Evolutionary conservation across 2,329 filamentous ascomycete species (phyloP).

Genomic region (Hymenoscyphus repandus): DNA sequence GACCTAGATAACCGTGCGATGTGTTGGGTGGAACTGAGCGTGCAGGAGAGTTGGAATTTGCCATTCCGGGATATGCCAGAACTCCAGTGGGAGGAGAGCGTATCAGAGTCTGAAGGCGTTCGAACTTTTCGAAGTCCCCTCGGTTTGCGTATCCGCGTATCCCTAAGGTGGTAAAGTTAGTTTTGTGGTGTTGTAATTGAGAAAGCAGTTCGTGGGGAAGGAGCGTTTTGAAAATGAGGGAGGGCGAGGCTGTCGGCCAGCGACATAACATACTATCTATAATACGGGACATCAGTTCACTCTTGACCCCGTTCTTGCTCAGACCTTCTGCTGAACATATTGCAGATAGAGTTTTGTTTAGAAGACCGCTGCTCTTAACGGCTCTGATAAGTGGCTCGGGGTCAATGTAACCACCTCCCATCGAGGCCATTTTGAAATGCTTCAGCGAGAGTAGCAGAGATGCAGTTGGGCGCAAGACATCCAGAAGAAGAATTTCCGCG

Average conservation of each 20-base stretch:
- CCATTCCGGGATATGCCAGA: conserved; percentile 8
- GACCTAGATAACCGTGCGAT: conserved; percentile 2
- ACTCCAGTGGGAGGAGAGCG: conserved; percentile 16
- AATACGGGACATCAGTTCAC: conserved; percentile 72
- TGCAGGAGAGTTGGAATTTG: conserved; percentile 16
- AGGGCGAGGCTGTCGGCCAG: not conserved
- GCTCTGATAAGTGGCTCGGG: conserved; percentile 25
- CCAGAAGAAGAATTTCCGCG: not conserved
- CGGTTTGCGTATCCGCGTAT: conserved; percentile 19
- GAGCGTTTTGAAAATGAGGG: not conserved
- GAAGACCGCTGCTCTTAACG: conserved; percentile 23
- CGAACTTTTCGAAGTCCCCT: conserved; percentile 22
- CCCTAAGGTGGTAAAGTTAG: conserved; percentile 15
- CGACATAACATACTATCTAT: conserved; percentile 59
- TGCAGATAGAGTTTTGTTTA: conserved; percentile 26
- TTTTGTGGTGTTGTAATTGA: not conserved
- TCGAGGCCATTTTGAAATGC: conserved; percentile 29
- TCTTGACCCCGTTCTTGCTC: conserved; percentile 78
- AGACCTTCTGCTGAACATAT: conserved; percentile 71
- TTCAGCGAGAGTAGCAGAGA: not conserved
- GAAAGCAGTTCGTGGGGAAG: not conserved
- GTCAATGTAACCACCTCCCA: conserved; percentile 28
- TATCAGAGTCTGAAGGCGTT: conserved; percentile 26
- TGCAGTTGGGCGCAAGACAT: too few species aligned
- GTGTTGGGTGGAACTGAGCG: conserved; percentile 8